Conservation (phyloP, 2,329 filamentous ascomycete species). For the Trichoderma sp. region DNA sequence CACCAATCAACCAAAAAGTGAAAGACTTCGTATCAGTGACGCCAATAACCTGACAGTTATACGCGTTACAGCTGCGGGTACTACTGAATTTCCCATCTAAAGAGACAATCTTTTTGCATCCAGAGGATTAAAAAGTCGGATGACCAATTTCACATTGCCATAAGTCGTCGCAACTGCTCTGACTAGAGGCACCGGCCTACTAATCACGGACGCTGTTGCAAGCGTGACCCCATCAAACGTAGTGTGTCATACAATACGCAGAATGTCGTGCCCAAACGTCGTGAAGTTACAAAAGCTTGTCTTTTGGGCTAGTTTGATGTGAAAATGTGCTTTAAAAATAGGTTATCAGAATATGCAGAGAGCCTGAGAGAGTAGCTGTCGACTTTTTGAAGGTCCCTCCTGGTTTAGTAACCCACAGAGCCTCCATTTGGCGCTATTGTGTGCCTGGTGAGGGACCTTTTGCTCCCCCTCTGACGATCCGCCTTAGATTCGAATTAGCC, state of each 20-base stretch:
- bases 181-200: not conserved
- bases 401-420: not conserved
- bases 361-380: not conserved
- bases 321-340: not conserved
- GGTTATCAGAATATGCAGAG: not conserved
- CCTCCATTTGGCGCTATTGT: not conserved
- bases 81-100: no score
- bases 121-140: no score
- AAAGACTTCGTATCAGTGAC: no score
- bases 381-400: not conserved
- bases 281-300: not conserved
- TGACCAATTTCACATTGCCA: no score
- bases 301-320: not conserved
- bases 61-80: no score
- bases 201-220: not conserved
- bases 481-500: not conserved
- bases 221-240: not conserved
- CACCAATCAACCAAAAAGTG: no score
- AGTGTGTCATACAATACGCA: not conserved
- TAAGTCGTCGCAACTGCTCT: no score
- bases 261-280: not conserved
- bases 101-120: no score
- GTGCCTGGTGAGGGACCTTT: not conserved
- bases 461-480: not conserved
- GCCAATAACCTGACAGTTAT: no score